phyloP scores from a whole-genome alignment of 148 eudicot species.

The Rhododendron ferrugineum region DNA sequence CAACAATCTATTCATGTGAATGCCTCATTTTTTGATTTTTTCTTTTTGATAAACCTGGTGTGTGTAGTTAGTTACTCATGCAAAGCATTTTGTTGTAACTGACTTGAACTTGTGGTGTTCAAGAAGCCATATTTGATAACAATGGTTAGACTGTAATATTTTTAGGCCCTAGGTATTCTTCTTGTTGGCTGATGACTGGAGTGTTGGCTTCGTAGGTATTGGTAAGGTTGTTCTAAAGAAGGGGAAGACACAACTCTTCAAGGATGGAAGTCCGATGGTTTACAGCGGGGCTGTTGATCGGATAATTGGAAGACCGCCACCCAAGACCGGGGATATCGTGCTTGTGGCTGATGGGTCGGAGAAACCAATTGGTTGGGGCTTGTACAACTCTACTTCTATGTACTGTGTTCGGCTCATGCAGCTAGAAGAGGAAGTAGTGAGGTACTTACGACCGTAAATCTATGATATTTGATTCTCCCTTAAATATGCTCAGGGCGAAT shows the following conservation, averaged over 20 bases:
- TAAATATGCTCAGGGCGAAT: constrained; percentile 3
- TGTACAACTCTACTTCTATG: constrained; percentile 89
- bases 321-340: constrained; percentile 78
- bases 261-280: constrained; percentile 91
- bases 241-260: constrained; percentile 82
- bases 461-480: background rate
- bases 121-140: background rate
- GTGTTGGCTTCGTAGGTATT: constrained; percentile 36
- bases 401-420: constrained; percentile 94
- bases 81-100: background rate
- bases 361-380: constrained; percentile 88
- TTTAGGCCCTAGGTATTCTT: background rate
- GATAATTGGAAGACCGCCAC: constrained; percentile 88
- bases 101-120: background rate
- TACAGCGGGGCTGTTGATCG: constrained; percentile 94
- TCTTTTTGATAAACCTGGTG: background rate
- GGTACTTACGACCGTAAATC: constrained; percentile 26
- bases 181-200: constrained; percentile 14
- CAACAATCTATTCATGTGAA: background rate
- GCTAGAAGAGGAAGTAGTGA: constrained; percentile 65
- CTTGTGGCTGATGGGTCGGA: constrained; percentile 88
- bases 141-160: background rate
- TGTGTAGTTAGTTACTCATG: background rate
- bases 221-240: constrained; percentile 88
- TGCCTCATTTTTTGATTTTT: background rate